Conservation (phyloP, 345 rosid species). For the Linum lewisii region DNA sequence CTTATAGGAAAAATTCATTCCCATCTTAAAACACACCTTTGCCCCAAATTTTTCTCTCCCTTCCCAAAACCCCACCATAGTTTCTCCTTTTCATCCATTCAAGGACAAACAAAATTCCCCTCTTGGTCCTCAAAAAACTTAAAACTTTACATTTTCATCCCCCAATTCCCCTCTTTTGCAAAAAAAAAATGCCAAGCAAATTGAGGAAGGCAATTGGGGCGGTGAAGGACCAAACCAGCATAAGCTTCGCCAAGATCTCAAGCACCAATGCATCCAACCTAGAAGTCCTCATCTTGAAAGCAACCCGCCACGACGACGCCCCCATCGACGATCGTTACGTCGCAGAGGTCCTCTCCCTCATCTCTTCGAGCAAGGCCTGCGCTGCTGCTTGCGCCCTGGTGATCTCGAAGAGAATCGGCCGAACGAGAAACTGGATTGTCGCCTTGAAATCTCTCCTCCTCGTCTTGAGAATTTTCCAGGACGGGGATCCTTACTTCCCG, state of each 20-base stretch:
- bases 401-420: slow-evolving; percentile 52
- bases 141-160: not conserved
- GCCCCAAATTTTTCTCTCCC: not conserved
- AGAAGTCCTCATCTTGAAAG: slow-evolving; percentile 66
- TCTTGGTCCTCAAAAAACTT: not conserved
- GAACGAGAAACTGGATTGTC: slow-evolving; percentile 72
- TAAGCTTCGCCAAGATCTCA: slow-evolving; percentile 71
- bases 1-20: no score
- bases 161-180: not conserved
- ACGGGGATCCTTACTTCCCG: slow-evolving; percentile 70
- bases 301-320: slow-evolving; percentile 66
- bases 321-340: slow-evolving; percentile 64
- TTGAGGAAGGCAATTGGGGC: slow-evolving; percentile 73
- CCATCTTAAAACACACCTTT: no score
- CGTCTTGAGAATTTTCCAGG: slow-evolving; percentile 62
- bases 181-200: slow-evolving; percentile 61
- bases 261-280: slow-evolving; percentile 39
- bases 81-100: not conserved
- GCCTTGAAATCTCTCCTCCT: slow-evolving; percentile 75
- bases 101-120: not conserved
- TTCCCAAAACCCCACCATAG: not conserved
- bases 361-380: slow-evolving; percentile 41
- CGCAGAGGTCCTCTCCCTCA: slow-evolving; percentile 34
- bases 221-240: slow-evolving; percentile 89
- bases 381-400: slow-evolving; percentile 56